Percentiles rank a stretch among this genome's conserved stretches.
Evolutionary conservation across 495 filamentous ascomycete genomes (phyloP).

Genomic region (Beverwykella pulmonaria): DNA sequence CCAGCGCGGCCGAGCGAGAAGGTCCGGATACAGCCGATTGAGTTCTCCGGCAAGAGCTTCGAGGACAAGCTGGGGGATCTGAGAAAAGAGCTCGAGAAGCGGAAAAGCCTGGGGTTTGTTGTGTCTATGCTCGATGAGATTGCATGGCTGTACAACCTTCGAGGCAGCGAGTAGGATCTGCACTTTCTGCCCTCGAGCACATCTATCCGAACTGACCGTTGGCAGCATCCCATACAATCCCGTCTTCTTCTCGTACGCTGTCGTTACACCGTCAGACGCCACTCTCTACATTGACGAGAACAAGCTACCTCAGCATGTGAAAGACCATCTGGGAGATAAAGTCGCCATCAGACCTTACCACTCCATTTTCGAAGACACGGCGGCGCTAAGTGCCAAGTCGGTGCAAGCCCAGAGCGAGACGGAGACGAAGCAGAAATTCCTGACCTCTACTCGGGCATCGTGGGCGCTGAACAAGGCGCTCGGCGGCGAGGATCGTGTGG

Average conservation of each 20-base stretch:
- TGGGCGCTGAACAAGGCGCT: conserved; percentile 90
- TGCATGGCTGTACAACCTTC: conserved; percentile 96
- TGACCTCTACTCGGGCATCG: conserved; percentile 86
- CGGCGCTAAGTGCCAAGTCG: conserved; percentile 55
- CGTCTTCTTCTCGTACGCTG: conserved; percentile 96
- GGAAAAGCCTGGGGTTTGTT: conserved; percentile 83
- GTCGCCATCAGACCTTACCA: conserved; percentile 83
- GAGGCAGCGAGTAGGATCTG: conserved; percentile 77
- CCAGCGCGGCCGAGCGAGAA: conserved; percentile 76
- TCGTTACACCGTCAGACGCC: conserved; percentile 78
- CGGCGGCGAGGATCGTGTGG: conserved; percentile 84
- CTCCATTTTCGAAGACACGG: conserved; percentile 76
- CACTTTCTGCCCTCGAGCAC: neutral
- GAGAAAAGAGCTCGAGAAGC: conserved; percentile 88
- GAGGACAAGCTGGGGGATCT: conserved; percentile 84
- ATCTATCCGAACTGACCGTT: conserved; percentile 30
- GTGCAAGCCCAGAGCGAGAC: conserved; percentile 41
- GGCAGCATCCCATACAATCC: conserved; percentile 92
- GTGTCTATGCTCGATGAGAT: conserved; percentile 96
- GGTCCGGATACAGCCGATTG: conserved; percentile 66
- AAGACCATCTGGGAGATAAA: conserved; percentile 69
- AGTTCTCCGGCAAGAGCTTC: conserved; percentile 82
- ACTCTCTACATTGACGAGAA: conserved; percentile 82
- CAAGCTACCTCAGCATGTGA: conserved; percentile 72
- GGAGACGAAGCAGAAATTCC: conserved; percentile 64